These are phyloP conservation scores for Barnettozyma populi DNA, from an alignment of 805 yeast genomes.

Conservation along the genomic window DNA sequence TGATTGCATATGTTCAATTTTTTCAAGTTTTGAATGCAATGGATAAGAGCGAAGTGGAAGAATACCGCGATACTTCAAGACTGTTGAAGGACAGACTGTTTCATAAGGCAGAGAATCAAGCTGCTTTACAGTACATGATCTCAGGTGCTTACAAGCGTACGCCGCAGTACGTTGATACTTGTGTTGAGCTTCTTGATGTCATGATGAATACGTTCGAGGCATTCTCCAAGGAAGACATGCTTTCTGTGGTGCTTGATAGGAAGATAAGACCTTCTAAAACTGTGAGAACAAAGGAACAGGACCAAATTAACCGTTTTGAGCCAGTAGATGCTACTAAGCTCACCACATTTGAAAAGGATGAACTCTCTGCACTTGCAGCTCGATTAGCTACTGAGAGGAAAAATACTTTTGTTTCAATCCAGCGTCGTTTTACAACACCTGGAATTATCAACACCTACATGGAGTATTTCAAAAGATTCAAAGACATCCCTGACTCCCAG, in stretches of 20 bases:
- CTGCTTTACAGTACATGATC: conserved; percentile 53
- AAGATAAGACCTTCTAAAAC: conserved; percentile 30
- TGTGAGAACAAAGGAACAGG: conserved; percentile 24
- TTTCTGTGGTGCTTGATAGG: conserved; percentile 42
- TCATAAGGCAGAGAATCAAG: conserved; percentile 55
- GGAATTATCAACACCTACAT: conserved; percentile 62
- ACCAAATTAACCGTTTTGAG: conserved; percentile 25
- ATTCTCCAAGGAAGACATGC: conserved; percentile 52
- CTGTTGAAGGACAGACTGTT: conserved; percentile 66
- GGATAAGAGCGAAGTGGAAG: conserved; percentile 35
- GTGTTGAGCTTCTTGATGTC: conserved; percentile 60
- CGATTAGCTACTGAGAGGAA: conserved; percentile 31
- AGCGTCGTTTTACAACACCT: conserved; percentile 46
- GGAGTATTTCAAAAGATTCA: conserved; percentile 51
- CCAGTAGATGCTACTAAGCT: conserved; percentile 22
- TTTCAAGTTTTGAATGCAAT: conserved; percentile 40
- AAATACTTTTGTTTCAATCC: conserved; percentile 36
- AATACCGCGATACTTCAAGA: conserved; percentile 46
- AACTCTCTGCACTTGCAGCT: conserved; percentile 28
- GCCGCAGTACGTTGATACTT: conserved; percentile 51
- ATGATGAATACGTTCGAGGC: conserved; percentile 63
- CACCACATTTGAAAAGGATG: conserved; percentile 24
- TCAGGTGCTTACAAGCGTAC: conserved; percentile 60
- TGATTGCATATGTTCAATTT: conserved; percentile 62
- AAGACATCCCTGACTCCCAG: conserved; percentile 54